Evolutionary conservation across 106 monocot genomes (phyloP).

Genomic region (Hemerocallis citrina): DNA sequence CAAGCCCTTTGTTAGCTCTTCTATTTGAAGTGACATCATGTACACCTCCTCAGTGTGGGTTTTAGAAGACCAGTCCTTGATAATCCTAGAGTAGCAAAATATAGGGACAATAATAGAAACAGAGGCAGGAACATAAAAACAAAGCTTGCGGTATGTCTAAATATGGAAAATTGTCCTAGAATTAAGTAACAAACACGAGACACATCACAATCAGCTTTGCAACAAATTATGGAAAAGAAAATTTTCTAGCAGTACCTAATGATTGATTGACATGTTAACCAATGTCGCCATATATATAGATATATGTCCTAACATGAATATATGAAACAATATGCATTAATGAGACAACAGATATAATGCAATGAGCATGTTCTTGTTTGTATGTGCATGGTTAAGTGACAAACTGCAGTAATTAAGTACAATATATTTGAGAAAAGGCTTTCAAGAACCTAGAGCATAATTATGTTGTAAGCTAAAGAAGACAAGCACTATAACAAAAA

Average conservation of each 20-base stretch:
- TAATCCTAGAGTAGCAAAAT: slow-evolving; percentile 14
- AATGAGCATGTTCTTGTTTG: no score
- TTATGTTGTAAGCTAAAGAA: not conserved
- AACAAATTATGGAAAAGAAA: no score
- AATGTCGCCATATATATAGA: not conserved
- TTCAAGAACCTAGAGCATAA: not conserved
- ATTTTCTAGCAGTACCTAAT: no score
- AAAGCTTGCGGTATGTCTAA: not conserved
- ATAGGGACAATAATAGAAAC: not conserved
- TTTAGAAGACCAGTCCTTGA: slow-evolving; percentile 37
- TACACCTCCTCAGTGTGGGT: slow-evolving; percentile 51
- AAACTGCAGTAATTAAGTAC: not conserved
- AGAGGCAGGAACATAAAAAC: not conserved
- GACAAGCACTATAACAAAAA: not conserved
- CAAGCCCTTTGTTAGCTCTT: slow-evolving; percentile 33
- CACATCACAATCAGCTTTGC: not conserved
- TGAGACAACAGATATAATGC: no score
- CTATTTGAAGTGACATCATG: slow-evolving; percentile 42
- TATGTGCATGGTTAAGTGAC: not conserved
- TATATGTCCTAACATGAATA: not conserved
- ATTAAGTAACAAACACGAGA: not conserved
- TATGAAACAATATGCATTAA: not conserved
- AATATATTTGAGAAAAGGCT: not conserved
- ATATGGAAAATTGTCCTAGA: not conserved
- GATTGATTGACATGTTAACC: not conserved